Evolutionary conservation across 1,284 basidiomycete genomes (phyloP), one percentile per base, ranked within the genome.

Genomic region (Cerrena zonata): DNA sequence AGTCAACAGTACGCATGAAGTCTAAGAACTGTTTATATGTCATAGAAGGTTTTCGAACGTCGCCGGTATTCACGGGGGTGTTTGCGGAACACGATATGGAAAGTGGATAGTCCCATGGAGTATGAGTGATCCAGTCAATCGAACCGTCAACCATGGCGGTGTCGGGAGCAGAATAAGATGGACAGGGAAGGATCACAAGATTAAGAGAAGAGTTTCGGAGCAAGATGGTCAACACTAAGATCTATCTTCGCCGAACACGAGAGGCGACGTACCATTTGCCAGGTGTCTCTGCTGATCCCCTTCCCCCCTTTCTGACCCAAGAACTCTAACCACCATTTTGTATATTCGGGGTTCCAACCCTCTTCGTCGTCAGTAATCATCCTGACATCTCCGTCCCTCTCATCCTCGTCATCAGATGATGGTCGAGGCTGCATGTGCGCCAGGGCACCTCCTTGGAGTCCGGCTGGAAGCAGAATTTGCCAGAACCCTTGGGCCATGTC

Each of bases 231-330:
- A 10, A 27, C 47, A 48, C 43, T 25, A 22, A 45, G 23, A 30
- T 18, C 15, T 22, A 47, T n/a, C 21, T n/a, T n/a, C n/a, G n/a
- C n/a, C n/a, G n/a, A 30, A 4, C 41, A 48, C 46, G 24, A 18
- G 46, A 21, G 30, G 4, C 11, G 26, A 69, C 74, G 50, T 54
- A 93, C 91, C 80, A 95, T 89, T 47, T 77, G 73, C 94, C 94
- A 98, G 2, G 92, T 94, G 72, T 98, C 94, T 70, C 91, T 93
- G 69, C 89, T 94, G 34, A 98, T 78, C 3, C 92, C 92, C 65
- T 89, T 91, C 10, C 76, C 77, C 10, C 83, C 85, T 60, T 80
- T 84, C 61, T 80, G 73, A 38, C 70, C 74, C 58, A 94, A 66
- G 65, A 89, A 98, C 36, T 88, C 84, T 60, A 91, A 82, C 94